A percentile compares a stretch with the other conserved stretches of the same genome.
These are phyloP conservation scores for Cladosporium sp. DNA, from an alignment of 2,329 filamentous ascomycete species.

Conservation along the genomic window DNA sequence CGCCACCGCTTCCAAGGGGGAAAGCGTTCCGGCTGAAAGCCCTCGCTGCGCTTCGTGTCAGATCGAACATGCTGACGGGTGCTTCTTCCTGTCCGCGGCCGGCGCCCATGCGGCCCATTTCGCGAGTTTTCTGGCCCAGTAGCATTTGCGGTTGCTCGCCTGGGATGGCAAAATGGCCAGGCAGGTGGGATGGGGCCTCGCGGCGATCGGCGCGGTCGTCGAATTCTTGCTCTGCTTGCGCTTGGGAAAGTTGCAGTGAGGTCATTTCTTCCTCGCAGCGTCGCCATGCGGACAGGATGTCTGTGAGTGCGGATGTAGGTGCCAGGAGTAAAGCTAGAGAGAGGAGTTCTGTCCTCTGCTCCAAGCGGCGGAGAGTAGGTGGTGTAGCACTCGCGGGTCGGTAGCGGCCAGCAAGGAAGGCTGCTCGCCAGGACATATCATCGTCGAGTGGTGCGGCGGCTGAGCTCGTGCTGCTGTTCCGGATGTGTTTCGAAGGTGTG, in stretches of 20 bases:
- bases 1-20: slow-evolving; percentile 6
- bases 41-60: slow-evolving; percentile 46
- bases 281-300: slow-evolving; percentile 70
- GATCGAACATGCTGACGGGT: slow-evolving; percentile 51
- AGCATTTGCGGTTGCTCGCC: slow-evolving; percentile 30
- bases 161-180: slow-evolving; percentile 41
- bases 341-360: slow-evolving; percentile 76
- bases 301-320: slow-evolving; percentile 63
- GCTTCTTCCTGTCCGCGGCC: slow-evolving; percentile 40
- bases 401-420: slow-evolving; percentile 72
- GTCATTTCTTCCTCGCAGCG: slow-evolving; percentile 75
- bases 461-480: slow-evolving; percentile 22
- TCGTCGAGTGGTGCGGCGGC: slow-evolving; percentile 40
- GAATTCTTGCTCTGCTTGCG: slow-evolving; percentile 64
- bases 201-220: slow-evolving; percentile 59
- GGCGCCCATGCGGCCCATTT: slow-evolving; percentile 29
- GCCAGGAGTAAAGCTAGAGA: slow-evolving; percentile 70
- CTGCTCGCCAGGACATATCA: slow-evolving; percentile 73
- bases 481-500: slow-evolving; percentile 10
- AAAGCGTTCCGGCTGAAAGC: slow-evolving; percentile 33
- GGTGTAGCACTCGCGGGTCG: slow-evolving; percentile 46
- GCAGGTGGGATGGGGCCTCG: slow-evolving; percentile 27
- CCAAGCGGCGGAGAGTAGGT: slow-evolving; percentile 61
- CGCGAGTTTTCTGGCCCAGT: slow-evolving; percentile 37
- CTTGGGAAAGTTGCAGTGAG: slow-evolving; percentile 60